These are phyloP conservation scores for Pythium phragmiticola DNA, from an alignment of 352 stramenopile species.

Conservation along the genomic window DNA sequence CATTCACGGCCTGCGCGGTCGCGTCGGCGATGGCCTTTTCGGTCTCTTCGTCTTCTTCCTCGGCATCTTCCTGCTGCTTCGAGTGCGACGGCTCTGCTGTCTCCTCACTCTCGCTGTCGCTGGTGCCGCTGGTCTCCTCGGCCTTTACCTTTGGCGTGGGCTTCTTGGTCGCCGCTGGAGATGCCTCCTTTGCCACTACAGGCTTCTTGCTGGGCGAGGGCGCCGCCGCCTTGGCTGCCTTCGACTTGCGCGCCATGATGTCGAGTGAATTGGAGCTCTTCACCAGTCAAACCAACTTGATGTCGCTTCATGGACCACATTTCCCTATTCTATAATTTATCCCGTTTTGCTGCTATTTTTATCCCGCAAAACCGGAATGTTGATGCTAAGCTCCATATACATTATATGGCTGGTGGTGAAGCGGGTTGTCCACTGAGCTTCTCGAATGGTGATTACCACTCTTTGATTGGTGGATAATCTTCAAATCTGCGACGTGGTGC, in stretches of 20 bases:
- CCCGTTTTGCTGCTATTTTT: background rate
- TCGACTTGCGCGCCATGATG: slow-evolving; percentile 27
- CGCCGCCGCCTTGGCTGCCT: slow-evolving; percentile 7
- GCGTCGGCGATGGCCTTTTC: slow-evolving; percentile 57
- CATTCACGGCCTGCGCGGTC: slow-evolving; percentile 36
- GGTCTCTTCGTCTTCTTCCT: slow-evolving; percentile 59
- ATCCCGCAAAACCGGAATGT: background rate
- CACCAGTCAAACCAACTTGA: slow-evolving; percentile 30
- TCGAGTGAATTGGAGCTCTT: slow-evolving; percentile 23
- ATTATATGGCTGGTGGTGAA: slow-evolving; percentile 35
- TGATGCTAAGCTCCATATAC: slow-evolving; percentile 7
- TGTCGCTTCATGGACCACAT: slow-evolving; percentile 24
- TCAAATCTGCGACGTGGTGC: slow-evolving; percentile 17
- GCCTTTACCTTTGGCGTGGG: slow-evolving; percentile 22
- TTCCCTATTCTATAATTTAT: background rate
- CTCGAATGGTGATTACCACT: background rate
- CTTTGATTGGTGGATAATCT: slow-evolving; percentile 23
- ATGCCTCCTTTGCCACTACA: background rate
- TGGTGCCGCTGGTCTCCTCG: slow-evolving; percentile 1
- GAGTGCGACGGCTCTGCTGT: slow-evolving; percentile 21
- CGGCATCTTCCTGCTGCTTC: slow-evolving; percentile 18
- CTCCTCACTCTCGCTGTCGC: slow-evolving; percentile 25
- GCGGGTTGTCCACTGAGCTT: slow-evolving; percentile 24
- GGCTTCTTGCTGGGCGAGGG: slow-evolving; percentile 20
- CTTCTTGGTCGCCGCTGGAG: slow-evolving; percentile 25